Base-by-base conservation (phyloP, 2,329 filamentous ascomycete species). In the Neofusicoccum cordaticola region DNA sequence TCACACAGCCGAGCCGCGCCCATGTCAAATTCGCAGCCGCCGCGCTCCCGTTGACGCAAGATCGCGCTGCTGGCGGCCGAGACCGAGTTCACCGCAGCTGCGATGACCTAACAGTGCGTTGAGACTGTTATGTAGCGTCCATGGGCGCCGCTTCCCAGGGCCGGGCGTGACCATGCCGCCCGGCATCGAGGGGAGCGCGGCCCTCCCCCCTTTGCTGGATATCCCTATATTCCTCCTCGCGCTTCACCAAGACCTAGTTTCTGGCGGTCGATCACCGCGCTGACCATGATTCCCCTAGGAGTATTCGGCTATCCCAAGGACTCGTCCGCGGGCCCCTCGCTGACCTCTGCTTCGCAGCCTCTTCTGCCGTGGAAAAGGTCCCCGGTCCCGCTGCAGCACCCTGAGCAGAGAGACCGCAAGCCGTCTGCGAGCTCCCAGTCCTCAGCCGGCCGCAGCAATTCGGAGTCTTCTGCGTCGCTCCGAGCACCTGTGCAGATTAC, bases 211-310 rank as follows among this genome's bases (percentile, higher is more conserved):
- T 64, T 64, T 51, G 41, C 44, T 57, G 62, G 62, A 64, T 17
- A 64, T 57, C 62, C 50, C 62, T 51, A 64, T 64, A 48, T 48
- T 58, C 51, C 62, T 56, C 42, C 13, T 22, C 42, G 42, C 62
- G 50, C 42, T 48, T 39, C 35, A 34, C 61, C 48, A 52, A 35
- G 27, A 35, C 37, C 61, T 50, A 41, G 51, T 52, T 44, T 60
- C 56, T 60, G 27, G 22, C 4, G 39, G 50, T 66, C 53, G 63
- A 60, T 61, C 63, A 42, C 45, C 48, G 39, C 63, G 71, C 76
- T 78, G 69, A 78, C 67, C 72, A 78, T 78, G 76, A 71, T 76
- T 67, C 75, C 75, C 27, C 61, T 78, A 77, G 76, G 76, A 69
- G 73, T 75, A 62, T 67, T 77, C 69, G 73, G 71, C 65, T 75